These are phyloP conservation scores for Cinchona pubescens DNA, from an alignment of 257 asterid genomes.

Conservation along the genomic window DNA sequence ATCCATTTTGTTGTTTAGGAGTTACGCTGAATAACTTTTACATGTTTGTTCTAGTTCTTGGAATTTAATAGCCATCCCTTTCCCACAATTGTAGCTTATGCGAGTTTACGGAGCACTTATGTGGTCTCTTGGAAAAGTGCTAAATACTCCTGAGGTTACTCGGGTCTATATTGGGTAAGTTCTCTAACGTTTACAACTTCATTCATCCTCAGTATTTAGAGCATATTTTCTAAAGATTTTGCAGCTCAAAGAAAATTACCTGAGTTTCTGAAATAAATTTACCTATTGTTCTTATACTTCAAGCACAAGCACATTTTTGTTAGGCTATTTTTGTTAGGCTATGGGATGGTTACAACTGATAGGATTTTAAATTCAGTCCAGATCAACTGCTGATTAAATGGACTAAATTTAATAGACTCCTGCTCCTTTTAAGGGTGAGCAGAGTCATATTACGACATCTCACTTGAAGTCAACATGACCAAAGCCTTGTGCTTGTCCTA, in stretches of 20 bases:
- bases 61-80: not conserved
- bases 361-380: not conserved
- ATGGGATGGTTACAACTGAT: not conserved
- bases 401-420: not conserved
- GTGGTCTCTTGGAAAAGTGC: constrained; percentile 99
- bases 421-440: not conserved
- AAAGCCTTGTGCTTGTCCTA: not conserved
- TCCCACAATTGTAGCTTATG: constrained; percentile 64
- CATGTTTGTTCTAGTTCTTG: constrained; percentile 3
- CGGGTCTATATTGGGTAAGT: constrained; percentile 95
- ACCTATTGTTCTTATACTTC: not conserved
- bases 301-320: not conserved
- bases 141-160: constrained; percentile 88
- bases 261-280: not conserved
- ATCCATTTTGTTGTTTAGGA: not conserved
- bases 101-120: constrained; percentile 95
- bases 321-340: not conserved
- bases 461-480: not conserved
- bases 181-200: constrained; percentile 3
- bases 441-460: not conserved
- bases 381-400: not conserved
- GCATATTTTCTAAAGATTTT: not conserved
- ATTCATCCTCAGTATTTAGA: not conserved
- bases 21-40: constrained; percentile 8
- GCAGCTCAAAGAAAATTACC: not conserved